Base-by-base conservation (phyloP, 2,329 filamentous ascomycete species). In the Salinomyces thailandicus region DNA sequence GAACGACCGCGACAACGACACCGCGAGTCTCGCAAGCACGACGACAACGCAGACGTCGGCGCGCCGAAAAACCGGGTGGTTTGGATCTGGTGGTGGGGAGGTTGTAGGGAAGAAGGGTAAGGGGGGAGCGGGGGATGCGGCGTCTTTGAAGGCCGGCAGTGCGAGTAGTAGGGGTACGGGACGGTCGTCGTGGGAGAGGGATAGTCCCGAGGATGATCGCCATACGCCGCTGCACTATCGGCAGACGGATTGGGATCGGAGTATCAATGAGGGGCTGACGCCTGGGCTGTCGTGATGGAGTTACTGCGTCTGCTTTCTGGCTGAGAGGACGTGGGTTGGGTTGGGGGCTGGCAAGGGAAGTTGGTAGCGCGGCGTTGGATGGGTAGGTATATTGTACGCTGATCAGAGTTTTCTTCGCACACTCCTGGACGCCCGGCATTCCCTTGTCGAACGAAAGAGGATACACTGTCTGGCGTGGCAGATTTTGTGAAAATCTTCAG, bases 211-310 rank as follows among this genome's bases (percentile, higher is more conserved):
- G 22, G 63, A 67, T 26, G 70, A 68, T 49, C 57, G 70, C 29
- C 66, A 70, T 55, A 62, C 59, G 31, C 71, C 68, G 55, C 57
- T 64, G 36, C 57, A 67, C 37, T 54, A 69, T 59, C 55, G 62
- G 47, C 47, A 77, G 64, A 47, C 72, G 61, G 59, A 65, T 24
- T 62, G 63, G 41, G 73, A 75, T 50, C 86, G 85, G 78, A 83
- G 84, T 0, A 72, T 93, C 33, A 82, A 83, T 1, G 86, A 94
- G 55, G 85, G 93, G 53, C 77, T 81, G 16, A 71, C 80, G 51
- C 91, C 93, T 81, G 81, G 77, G 19, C 63, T 93, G 29, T 42
- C 40, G n/a, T 42, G 35, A 38, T 22, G n/a, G n/a, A n/a, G n/a
- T n/a, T n/a, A n/a, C n/a, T n/a, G n/a, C n/a, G n/a, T n/a, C n/a